These are phyloP conservation scores for Cotoneaster glaucophyllus DNA, from an alignment of 306 rosid species.

Conservation along the genomic window DNA sequence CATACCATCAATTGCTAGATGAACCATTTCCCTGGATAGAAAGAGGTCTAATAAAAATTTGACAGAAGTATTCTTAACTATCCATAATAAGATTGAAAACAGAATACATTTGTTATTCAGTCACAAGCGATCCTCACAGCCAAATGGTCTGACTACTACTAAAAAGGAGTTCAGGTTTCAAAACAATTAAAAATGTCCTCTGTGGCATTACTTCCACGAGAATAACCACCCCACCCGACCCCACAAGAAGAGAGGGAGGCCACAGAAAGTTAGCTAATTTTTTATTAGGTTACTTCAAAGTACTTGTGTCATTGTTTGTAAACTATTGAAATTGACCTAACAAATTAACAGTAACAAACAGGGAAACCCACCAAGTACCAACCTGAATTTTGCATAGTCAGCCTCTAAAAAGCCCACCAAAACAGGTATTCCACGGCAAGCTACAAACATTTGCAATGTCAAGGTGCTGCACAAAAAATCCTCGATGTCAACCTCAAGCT, in stretches of 20 bases:
- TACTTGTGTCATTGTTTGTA: not conserved
- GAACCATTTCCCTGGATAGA: slow-evolving; percentile 93
- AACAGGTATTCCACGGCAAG: slow-evolving; percentile 98
- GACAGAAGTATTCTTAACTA: not conserved
- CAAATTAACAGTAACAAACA: not conserved
- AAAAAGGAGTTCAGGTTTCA: not conserved
- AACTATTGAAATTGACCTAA: not conserved
- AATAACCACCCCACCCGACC: not conserved
- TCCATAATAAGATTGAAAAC: not conserved
- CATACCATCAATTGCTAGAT: slow-evolving; percentile 99
- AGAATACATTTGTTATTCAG: not conserved
- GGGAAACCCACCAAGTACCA: slow-evolving; percentile 15
- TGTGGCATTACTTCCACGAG: not conserved
- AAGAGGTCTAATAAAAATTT: slow-evolving; percentile 11
- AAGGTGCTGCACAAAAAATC: slow-evolving; percentile 53
- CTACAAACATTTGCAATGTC: slow-evolving; percentile 98
- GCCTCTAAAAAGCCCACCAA: slow-evolving; percentile 97
- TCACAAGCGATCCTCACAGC: not conserved
- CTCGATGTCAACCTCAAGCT: slow-evolving; percentile 12
- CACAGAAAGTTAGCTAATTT: not conserved
- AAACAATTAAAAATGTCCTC: not conserved
- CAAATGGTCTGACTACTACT: not conserved
- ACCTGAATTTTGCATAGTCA: slow-evolving; percentile 98
- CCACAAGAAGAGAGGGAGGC: not conserved
- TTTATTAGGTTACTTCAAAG: not conserved